phyloP scores from a whole-genome alignment of 2,329 filamentous ascomycete species.

The Stagonosporopsis cucurbitacearum region DNA sequence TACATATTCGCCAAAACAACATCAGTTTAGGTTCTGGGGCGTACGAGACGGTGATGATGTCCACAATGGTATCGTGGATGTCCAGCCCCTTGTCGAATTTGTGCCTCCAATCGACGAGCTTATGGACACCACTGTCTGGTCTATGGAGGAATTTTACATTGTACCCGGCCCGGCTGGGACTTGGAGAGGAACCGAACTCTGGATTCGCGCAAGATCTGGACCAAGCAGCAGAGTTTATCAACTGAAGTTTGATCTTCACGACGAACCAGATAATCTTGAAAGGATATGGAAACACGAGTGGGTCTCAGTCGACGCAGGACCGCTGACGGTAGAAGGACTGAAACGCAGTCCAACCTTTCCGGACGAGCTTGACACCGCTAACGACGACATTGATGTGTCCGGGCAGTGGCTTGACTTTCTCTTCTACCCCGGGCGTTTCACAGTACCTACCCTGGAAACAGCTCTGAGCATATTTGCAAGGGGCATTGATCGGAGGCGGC shows the following conservation, averaged over 20 bases:
- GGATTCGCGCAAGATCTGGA: slow-evolving; percentile 63
- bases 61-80: slow-evolving; percentile 70
- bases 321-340: slow-evolving; percentile 50
- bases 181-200: slow-evolving; percentile 53
- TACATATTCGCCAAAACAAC: slow-evolving; percentile 86
- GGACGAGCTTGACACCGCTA: slow-evolving; percentile 40
- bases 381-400: slow-evolving; percentile 57
- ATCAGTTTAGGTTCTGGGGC: slow-evolving; percentile 95
- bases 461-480: slow-evolving; percentile 82
- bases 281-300: slow-evolving; percentile 69
- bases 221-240: slow-evolving; percentile 68
- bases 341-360: slow-evolving; percentile 49
- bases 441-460: slow-evolving; percentile 78
- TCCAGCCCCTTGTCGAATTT: slow-evolving; percentile 69
- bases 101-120: slow-evolving; percentile 66
- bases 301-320: slow-evolving; percentile 53
- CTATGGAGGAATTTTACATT: slow-evolving; percentile 56
- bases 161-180: slow-evolving; percentile 43
- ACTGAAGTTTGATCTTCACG: slow-evolving; percentile 75
- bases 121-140: slow-evolving; percentile 60
- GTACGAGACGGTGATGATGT: slow-evolving; percentile 66
- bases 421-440: slow-evolving; percentile 82
- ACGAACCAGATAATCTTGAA: slow-evolving; percentile 67
- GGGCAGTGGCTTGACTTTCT: slow-evolving; percentile 89
- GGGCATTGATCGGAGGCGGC: slow-evolving; percentile 52